Percentiles rank a stretch among this genome's conserved stretches.
phyloP scores from a whole-genome alignment of 2,329 filamentous ascomycete species.

The Ophiocordyceps australis region DNA sequence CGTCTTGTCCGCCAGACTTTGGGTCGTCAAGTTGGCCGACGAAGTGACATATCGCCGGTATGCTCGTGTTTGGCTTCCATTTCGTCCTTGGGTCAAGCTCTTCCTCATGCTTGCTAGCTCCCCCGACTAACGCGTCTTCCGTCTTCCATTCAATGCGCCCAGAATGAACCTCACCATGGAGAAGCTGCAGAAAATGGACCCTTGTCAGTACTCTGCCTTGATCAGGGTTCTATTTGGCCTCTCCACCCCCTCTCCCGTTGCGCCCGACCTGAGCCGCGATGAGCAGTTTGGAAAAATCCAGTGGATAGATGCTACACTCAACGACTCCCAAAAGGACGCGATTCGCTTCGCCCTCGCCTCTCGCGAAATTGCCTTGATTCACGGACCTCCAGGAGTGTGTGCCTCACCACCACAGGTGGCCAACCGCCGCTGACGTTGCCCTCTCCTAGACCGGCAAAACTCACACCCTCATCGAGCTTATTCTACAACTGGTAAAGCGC shows the following conservation, averaged over 20 bases:
- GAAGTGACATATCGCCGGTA: constrained; percentile 46
- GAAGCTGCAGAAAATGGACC: constrained; percentile 35
- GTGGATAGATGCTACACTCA: constrained; percentile 44
- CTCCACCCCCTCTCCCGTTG: constrained; percentile 28
- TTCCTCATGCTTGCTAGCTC: not conserved
- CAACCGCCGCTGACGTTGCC: constrained; percentile 1
- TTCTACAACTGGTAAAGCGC: constrained; percentile 68
- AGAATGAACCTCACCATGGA: constrained; percentile 49
- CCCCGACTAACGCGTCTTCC: not conserved
- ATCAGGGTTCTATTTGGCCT: constrained; percentile 45
- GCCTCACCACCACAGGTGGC: not conserved
- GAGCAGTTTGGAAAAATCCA: constrained; percentile 27
- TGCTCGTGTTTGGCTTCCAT: constrained; percentile 1
- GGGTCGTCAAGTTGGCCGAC: constrained; percentile 50
- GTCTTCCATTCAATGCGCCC: not conserved
- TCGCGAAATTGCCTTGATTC: constrained; percentile 71
- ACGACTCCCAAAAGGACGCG: constrained; percentile 49
- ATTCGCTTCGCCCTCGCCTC: constrained; percentile 71
- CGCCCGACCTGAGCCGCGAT: constrained; percentile 19
- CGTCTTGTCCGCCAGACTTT: constrained; percentile 27
- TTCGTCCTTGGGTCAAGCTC: not conserved
- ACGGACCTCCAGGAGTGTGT: constrained; percentile 70
- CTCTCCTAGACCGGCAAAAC: constrained; percentile 70
- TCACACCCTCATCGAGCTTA: constrained; percentile 86
- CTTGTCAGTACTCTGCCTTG: constrained; percentile 39